Conservation (phyloP, 1,139 yeast species). For the Protomyces inouyei region DNA sequence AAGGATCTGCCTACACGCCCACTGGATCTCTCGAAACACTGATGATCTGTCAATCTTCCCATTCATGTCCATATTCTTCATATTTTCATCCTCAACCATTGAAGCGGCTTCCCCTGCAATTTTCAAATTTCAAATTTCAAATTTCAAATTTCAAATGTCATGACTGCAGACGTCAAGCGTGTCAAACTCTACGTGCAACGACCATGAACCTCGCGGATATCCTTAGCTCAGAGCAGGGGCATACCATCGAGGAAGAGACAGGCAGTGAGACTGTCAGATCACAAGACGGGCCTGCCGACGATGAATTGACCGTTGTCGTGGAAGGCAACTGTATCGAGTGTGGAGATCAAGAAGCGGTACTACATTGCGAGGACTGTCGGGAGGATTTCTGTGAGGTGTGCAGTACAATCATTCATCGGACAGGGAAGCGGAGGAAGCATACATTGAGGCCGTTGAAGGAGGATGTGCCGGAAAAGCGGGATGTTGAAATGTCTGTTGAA, state of each 20-base stretch:
- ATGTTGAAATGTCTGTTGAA: conserved; percentile 26
- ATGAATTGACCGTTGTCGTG: not conserved
- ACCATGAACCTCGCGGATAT: conserved; percentile 18
- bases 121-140: too few relatives aligned
- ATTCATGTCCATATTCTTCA: not conserved
- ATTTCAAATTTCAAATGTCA: too few relatives aligned
- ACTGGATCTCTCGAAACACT: not conserved
- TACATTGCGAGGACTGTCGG: conserved; percentile 54
- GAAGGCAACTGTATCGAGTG: conserved; percentile 39
- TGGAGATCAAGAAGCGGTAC: conserved; percentile 61
- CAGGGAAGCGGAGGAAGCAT: conserved; percentile 48
- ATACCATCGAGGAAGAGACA: not conserved
- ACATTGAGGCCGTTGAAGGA: conserved; percentile 13
- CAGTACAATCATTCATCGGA: conserved; percentile 58
- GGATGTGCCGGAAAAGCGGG: conserved; percentile 14
- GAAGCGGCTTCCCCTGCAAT: too few relatives aligned
- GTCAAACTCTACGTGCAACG: too few relatives aligned
- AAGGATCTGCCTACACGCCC: not conserved
- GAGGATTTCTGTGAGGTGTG: conserved; percentile 66
- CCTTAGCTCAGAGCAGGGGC: conserved; percentile 3
- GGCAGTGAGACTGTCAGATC: too few relatives aligned
- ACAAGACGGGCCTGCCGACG: not conserved
- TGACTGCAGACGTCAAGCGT: too few relatives aligned
- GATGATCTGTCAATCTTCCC: not conserved
- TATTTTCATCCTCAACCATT: too few relatives aligned